Evolutionary conservation across 2,329 filamentous ascomycete species (phyloP).

Genomic region (Aureobasidium lini): DNA sequence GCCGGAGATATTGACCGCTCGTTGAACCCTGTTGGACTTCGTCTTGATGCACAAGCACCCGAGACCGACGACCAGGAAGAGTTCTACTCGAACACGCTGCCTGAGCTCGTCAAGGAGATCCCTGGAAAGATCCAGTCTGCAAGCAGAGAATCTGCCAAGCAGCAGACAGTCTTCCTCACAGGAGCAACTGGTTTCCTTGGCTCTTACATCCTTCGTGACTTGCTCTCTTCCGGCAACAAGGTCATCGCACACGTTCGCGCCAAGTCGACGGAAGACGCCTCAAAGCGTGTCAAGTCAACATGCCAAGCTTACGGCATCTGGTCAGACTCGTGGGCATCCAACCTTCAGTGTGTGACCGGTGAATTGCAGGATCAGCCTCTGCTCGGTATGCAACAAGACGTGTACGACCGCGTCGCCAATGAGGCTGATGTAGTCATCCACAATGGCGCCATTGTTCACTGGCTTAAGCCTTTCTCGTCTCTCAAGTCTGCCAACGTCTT

Average conservation of each 20-base stretch:
- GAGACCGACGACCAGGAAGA: conserved; percentile 37
- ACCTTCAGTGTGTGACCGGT: conserved; percentile 63
- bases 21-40: conserved; percentile 41
- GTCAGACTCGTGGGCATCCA: conserved; percentile 58
- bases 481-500: conserved; percentile 69
- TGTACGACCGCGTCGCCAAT: conserved; percentile 58
- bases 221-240: conserved; percentile 50
- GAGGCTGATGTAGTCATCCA: conserved; percentile 64
- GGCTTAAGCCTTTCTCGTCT: conserved; percentile 69
- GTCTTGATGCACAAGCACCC: conserved; percentile 36
- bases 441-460: conserved; percentile 74
- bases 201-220: conserved; percentile 67
- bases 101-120: conserved; percentile 44
- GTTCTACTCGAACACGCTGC: conserved; percentile 47
- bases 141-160: conserved; percentile 24
- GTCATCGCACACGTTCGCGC: conserved; percentile 72
- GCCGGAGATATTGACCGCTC: conserved; percentile 45
- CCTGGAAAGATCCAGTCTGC: conserved; percentile 31
- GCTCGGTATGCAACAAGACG: conserved; percentile 61
- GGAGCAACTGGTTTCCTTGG: conserved; percentile 88
- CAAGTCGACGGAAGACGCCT: conserved; percentile 51
- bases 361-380: conserved; percentile 61
- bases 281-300: conserved; percentile 59
- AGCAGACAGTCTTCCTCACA: conserved; percentile 67
- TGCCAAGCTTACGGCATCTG: conserved; percentile 74